Conservation (phyloP, 148 eudicot species). For the Salicornia ramosissima region DNA sequence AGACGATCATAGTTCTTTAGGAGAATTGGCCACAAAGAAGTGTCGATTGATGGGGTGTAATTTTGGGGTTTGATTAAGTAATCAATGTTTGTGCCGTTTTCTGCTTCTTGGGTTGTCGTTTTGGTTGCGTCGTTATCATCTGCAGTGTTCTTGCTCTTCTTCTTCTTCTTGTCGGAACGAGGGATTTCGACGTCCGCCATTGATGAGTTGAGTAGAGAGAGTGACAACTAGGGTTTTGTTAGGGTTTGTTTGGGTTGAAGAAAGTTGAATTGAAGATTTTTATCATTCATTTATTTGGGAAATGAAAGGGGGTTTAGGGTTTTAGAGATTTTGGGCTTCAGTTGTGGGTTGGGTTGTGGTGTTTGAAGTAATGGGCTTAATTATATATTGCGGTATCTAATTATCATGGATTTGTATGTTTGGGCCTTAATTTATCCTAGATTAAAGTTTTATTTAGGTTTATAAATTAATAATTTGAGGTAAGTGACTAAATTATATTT, state of each 20-base stretch:
- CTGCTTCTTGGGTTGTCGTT: neutral
- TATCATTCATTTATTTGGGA: neutral
- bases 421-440: no score
- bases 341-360: conserved; percentile 2
- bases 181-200: conserved; percentile 51
- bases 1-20: conserved; percentile 78
- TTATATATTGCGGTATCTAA: no score
- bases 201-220: conserved; percentile 17
- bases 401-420: no score
- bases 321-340: conserved; percentile 17
- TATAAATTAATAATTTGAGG: no score
- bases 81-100: conserved; percentile 19
- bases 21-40: conserved; percentile 85
- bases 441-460: no score
- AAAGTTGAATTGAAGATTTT: conserved; percentile 10
- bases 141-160: conserved; percentile 36
- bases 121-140: conserved; percentile 11
- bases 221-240: conserved; percentile 10
- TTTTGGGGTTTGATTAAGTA: conserved; percentile 70
- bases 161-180: conserved; percentile 54
- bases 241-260: conserved; percentile 6
- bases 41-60: conserved; percentile 60
- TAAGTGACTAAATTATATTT: no score
- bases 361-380: neutral
- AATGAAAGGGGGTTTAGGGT: conserved; percentile 31